Evolutionary conservation across 306 rosid genomes (phyloP).

Genomic region (cucumber (Cucumis sativus)): Cucumber_9930_V3 NC_026657.2:31544001-31544500

Average conservation of each 20-base stretch:
- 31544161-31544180: not conserved
- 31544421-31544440: too few species aligned
- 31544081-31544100: not conserved
- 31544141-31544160: rapidly evolving
- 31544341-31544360: too few species aligned
- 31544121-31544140: not conserved
- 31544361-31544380: too few species aligned
- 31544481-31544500: too few species aligned
- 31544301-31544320: not conserved
- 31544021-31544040: not conserved
- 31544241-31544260: not conserved
- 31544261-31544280: not conserved
- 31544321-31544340: not conserved
- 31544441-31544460: too few species aligned
- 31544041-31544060: not conserved
- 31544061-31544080: not conserved
- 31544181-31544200: not conserved
- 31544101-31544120: not conserved
- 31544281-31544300: too few species aligned
- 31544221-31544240: too few species aligned
- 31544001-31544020: not conserved
- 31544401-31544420: too few species aligned
- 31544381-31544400: too few species aligned
- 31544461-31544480: too few species aligned
- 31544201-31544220: too few species aligned